Base-by-base conservation (phyloP, 768 basidiomycete genomes). In the Megacollybia marginata region DNA sequence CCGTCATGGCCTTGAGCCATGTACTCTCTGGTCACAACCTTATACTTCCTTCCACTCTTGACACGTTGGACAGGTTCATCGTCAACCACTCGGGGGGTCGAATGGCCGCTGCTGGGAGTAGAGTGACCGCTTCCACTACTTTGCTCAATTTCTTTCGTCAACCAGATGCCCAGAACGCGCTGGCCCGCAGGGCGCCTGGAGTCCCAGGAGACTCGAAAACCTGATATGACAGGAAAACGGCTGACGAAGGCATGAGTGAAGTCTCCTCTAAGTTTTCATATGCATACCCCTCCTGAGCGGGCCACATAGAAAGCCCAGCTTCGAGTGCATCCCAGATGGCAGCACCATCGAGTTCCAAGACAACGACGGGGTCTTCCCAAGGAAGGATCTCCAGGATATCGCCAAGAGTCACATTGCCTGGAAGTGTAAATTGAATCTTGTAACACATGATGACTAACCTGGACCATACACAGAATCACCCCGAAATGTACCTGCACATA, bases 301-400 rank as follows among this genome's bases (percentile, higher is more conserved):
- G 92, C 79, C 86, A 94, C 47, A 78, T 88, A 51, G 69, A 70
- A 6, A 96, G 68, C 6, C 80, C 78, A 10, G 72, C 71, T 59
- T 96, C 92, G 33, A 95, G 55, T 0, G 85, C 81, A 38, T 80
- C 82, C 88, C 90, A 93, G 42, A 95, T 74, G 0, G 81, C 71
- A 55, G 76, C 73, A 2, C 92, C 92, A 54, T 89, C 82, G 13
- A 95, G 62, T 62, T 92, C 85, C 10, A 92, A 57, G 3, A 92
- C 89, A 5, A 96, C 76, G 13, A 85, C 69, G 2, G 91, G 84
- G 57, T 95, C 92, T 49, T 88, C 85, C 52, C 92, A 95, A 0
- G 92, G 92, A 28, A 95, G 65, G 16, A 94, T 92, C 60, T 93
- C 92, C 35, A 93, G 59, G 48, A 94, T 85, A 60, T 96, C 85